These are phyloP conservation scores for Penicillium samsonianum DNA, from an alignment of 495 filamentous ascomycete species.

Conservation along the genomic window DNA sequence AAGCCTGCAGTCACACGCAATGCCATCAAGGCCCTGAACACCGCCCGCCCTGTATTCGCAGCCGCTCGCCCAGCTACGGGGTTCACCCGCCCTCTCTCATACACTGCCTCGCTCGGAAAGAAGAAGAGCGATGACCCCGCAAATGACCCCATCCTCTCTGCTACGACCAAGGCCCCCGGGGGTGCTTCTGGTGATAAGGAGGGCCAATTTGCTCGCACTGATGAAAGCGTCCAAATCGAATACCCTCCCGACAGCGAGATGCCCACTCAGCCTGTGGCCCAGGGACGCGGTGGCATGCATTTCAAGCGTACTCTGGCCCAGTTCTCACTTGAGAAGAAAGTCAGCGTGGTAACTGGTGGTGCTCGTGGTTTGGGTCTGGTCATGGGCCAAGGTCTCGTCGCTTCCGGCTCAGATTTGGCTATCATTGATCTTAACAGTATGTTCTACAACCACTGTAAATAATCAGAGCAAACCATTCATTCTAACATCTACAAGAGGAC, in stretches of 20 bases:
- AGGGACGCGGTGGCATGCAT: slow-evolving; percentile 69
- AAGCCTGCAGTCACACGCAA: slow-evolving; percentile 34
- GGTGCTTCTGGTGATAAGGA: slow-evolving; percentile 39
- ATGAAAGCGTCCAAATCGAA: slow-evolving; percentile 70
- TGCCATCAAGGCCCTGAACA: slow-evolving; percentile 30
- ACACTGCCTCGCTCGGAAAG: slow-evolving; percentile 30
- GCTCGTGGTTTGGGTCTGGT: slow-evolving; percentile 84
- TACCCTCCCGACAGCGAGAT: slow-evolving; percentile 72
- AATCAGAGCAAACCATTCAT: not conserved
- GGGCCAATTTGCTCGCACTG: slow-evolving; percentile 70
- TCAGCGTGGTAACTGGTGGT: slow-evolving; percentile 81
- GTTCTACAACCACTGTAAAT: slow-evolving; percentile 28
- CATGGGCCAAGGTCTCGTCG: slow-evolving; percentile 86
- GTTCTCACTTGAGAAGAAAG: slow-evolving; percentile 78
- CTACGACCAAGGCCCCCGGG: slow-evolving; percentile 36
- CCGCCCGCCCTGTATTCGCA: not conserved
- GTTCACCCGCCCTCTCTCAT: slow-evolving; percentile 33
- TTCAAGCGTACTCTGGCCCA: slow-evolving; percentile 70
- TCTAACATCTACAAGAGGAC: slow-evolving; percentile 57
- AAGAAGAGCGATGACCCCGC: slow-evolving; percentile 31
- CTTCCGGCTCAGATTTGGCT: slow-evolving; percentile 83
- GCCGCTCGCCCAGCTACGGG: slow-evolving; percentile 28
- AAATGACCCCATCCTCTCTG: slow-evolving; percentile 32
- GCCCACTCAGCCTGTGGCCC: slow-evolving; percentile 64
- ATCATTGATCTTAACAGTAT: slow-evolving; percentile 91